Evolutionary conservation across 441 rosid species (phyloP), one percentile per base, ranked within the genome.

Genomic region (Eutrema salsugineum): DNA sequence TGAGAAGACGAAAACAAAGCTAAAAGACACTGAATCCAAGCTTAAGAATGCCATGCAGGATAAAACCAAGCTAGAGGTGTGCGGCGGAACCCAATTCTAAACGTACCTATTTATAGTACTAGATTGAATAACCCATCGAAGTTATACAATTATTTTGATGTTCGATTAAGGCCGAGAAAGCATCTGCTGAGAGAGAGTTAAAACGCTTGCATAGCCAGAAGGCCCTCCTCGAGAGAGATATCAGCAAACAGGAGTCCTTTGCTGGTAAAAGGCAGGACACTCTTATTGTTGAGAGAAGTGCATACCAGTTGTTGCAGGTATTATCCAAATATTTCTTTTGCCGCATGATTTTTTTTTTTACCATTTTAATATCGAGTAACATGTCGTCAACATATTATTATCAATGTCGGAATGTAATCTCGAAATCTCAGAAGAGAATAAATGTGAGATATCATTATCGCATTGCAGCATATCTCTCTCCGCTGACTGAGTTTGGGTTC

Each of bases 1-100:
- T 59, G 97, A 94, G 78, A 94, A 94, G 83, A 84, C 84, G 12
- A 94, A 84, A 79, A 43, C 74, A 66, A 94, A 85, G 84, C 83
- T 94, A 71, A 90, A 90, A 78, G 98, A 94, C 78, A 86, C 86
- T 6, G 99, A 91, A 79, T 89, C 78, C 74, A 94, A 88, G 83
- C 90, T 94, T 51, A 91, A 81, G 87, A 94, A 78, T 86, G 83
- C 57, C 63, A 81, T 92, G 72, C 99, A 94, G 81, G 96, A 94
- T 80, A 94, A 90, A 83, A 94, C 97, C 61, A 94, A 90, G 84
- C 87, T 94, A 72, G 99, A 94, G 99, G 99, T 93, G 63, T 8
- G 24, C 40, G 11, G 46, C 51, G 27, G 63, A 55, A 61, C 38
- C 33, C 27, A 53, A 51, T 58, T 19, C 42, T 11, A 70, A 70